Base-by-base conservation (phyloP, 163 green algal species). In the Smithsoniella earleae region DNA sequence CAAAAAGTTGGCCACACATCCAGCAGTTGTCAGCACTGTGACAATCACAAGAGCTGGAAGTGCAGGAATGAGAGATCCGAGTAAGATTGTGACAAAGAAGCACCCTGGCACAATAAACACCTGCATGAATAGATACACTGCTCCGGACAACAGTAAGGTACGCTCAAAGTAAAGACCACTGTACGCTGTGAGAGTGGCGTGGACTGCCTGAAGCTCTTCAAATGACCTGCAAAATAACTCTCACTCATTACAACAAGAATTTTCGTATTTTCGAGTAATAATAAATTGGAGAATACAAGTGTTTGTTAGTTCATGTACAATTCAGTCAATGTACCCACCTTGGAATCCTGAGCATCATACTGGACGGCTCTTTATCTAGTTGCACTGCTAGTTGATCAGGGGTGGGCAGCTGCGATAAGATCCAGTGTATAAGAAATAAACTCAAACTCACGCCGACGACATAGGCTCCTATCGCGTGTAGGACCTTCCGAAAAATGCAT, bases 71-170 rank as follows among this genome's bases (percentile, higher is more conserved):
- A 69, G 25, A 30, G 58, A 69, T 5, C 58, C 58, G 6, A 69
- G 25, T 33, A 69, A 31, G 16, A 69, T 36, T 38, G 58, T 69
- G n/a, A 69, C 10, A 34, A 69, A 69, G 25, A 38, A 36, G 43
- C 58, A 69, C 18, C 58, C 58, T 45, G 58, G 58, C 5, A 69
- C 25, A 5, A 34, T 69, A 31, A 69, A 69, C 27, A 30, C 31
- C 25, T 69, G 58, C 58, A 69, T 69, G 25, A 69, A 69, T 18
- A 69, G 58, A 31, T 38, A 69, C 3, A 69, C 8, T n/a, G 43
- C 8, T 30, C 58, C 31, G 25, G 27, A 69, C 25, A 34, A 18
- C 5, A 37, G 58, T 13, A 69, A n/a, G 6, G 43, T 30, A n/a
- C 43, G 58, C 3, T 18, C 18, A 31, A 69, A 69, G 58, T 69